These are phyloP conservation scores for Lepidium sativum DNA, from an alignment of 345 rosid genomes.

Conservation along the genomic window DNA sequence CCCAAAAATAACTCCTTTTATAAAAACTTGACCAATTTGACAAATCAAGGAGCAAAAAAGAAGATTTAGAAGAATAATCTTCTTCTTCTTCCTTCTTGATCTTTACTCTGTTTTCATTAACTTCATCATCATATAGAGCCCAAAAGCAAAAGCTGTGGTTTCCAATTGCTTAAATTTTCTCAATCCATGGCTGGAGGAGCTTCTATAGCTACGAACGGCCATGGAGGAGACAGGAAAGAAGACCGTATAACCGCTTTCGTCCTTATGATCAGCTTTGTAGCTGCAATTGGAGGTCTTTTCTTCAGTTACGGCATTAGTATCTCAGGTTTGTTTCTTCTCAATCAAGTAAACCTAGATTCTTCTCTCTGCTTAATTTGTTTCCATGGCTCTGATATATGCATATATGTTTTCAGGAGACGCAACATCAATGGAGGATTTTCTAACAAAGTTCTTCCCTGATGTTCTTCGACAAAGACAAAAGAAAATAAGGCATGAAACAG, in stretches of 20 bases:
- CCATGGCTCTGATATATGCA: background rate
- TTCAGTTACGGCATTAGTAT: slow-evolving; percentile 43
- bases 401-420: slow-evolving; percentile 30
- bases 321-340: slow-evolving; percentile 30
- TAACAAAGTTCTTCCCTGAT: slow-evolving; percentile 32
- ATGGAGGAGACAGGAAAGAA: background rate
- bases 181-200: slow-evolving; percentile 8
- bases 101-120: background rate
- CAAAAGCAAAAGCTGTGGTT: background rate
- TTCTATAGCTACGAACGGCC: background rate
- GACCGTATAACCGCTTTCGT: slow-evolving; percentile 12
- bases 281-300: slow-evolving; percentile 38
- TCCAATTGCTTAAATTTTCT: background rate
- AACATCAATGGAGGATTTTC: slow-evolving; percentile 41
- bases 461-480: slow-evolving; percentile 11
- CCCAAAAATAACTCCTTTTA: background rate
- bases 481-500: slow-evolving; percentile 10
- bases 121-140: slow-evolving; percentile 4
- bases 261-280: slow-evolving; percentile 18
- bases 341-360: background rate
- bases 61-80: background rate
- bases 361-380: background rate
- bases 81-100: background rate
- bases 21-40: background rate
- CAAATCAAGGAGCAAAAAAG: slow-evolving; percentile 1